Evolutionary conservation across 495 filamentous ascomycete genomes (phyloP).

Genomic region (Hyphodiscus hymeniophilus): DNA sequence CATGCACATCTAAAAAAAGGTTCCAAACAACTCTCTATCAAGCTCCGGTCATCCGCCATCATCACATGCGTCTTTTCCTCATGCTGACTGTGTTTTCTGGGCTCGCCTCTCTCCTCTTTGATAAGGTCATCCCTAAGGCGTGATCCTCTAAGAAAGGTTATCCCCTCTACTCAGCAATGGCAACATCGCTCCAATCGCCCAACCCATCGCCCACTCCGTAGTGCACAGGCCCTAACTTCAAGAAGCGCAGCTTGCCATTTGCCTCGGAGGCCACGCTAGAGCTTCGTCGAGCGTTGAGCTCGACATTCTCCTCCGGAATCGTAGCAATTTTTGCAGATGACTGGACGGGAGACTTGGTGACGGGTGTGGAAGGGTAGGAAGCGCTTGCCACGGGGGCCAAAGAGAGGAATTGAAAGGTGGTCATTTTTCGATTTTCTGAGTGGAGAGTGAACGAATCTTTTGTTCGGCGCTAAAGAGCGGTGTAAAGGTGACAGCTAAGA

Average conservation of each 20-base stretch:
- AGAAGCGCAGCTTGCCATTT: constrained; percentile 10
- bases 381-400: constrained; percentile 16
- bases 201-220: constrained; percentile 10
- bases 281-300: constrained; percentile 10
- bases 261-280: constrained; percentile 8
- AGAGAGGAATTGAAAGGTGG: constrained; percentile 15
- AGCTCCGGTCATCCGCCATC: too few relatives aligned
- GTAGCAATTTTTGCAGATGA: background rate
- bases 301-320: constrained; percentile 2
- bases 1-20: too few relatives aligned
- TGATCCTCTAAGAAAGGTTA: too few relatives aligned
- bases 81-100: too few relatives aligned
- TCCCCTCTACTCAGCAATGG: background rate
- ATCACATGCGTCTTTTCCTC: too few relatives aligned
- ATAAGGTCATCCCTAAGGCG: too few relatives aligned
- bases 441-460: constrained; percentile 4
- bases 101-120: too few relatives aligned
- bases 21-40: too few relatives aligned
- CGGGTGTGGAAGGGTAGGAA: constrained; percentile 12
- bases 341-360: background rate
- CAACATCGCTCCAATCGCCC: constrained; percentile 21
- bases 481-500: too few relatives aligned
- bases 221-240: constrained; percentile 19
- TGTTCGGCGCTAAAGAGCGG: too few relatives aligned
- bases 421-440: constrained; percentile 1